A percentile compares a stretch with the other conserved stretches of the same genome.
These are phyloP conservation scores for Mortierella sp. DNA, from an alignment of 371 early-diverging fungal genomes.

Conservation along the genomic window DNA sequence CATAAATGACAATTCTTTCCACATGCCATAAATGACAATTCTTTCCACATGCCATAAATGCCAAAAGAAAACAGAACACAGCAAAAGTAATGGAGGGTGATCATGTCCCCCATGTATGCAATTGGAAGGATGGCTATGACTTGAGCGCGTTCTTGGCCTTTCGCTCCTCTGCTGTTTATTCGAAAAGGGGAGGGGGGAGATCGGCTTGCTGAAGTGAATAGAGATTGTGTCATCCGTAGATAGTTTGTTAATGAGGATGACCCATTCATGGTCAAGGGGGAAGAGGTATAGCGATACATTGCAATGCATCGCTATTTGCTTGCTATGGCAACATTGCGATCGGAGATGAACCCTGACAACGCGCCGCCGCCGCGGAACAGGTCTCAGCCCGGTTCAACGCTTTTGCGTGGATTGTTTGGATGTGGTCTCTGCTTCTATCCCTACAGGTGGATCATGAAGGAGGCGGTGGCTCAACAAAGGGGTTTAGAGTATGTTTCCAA, in stretches of 20 bases:
- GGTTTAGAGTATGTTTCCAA: neutral
- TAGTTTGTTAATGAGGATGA: neutral
- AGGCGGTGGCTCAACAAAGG: slow-evolving; percentile 6
- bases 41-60: neutral
- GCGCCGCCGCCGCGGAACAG: neutral
- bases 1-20: neutral
- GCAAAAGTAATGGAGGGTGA: neutral
- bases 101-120: neutral
- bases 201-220: neutral
- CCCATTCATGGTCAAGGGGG: neutral
- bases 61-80: neutral
- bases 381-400: slow-evolving; percentile 8
- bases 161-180: neutral
- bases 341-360: neutral
- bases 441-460: slow-evolving; percentile 10
- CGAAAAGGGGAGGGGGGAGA: neutral
- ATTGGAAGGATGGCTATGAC: neutral
- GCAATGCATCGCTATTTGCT: neutral
- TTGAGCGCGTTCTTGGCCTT: neutral
- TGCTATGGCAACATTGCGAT: neutral
- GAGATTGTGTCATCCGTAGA: neutral
- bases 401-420: slow-evolving; percentile 1
- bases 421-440: slow-evolving; percentile 12
- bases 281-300: neutral
- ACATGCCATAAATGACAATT: neutral